Conservation (phyloP, 169 alveolate species). For the Plasmodium sp. region DNA sequence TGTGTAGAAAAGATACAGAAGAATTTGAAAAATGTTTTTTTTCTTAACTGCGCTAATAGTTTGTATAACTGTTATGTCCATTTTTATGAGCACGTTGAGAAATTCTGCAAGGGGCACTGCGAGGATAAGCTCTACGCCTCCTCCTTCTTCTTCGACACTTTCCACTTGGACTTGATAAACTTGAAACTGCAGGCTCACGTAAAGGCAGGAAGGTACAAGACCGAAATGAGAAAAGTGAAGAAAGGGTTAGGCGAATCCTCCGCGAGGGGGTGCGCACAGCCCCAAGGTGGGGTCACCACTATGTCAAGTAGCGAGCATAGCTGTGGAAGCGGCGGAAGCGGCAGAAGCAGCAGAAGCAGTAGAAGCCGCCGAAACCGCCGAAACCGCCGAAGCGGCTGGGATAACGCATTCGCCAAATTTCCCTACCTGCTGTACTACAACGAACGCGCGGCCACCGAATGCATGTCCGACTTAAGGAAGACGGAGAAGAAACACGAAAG, state of each 20-base stretch:
- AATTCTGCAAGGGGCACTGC: slow-evolving; percentile 32
- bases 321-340: not conserved
- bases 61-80: slow-evolving; percentile 33
- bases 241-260: not conserved
- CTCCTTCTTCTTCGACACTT: slow-evolving; percentile 42
- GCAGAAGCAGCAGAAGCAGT: no score
- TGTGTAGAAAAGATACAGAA: slow-evolving; percentile 53
- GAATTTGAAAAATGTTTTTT: slow-evolving; percentile 23
- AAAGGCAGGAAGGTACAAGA: not conserved
- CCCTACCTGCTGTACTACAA: slow-evolving; percentile 1
- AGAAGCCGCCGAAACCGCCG: not conserved
- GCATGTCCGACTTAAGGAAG: not conserved
- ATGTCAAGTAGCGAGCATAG: not conserved
- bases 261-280: not conserved
- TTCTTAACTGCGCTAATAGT: slow-evolving; percentile 62
- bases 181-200: slow-evolving; percentile 28
- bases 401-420: not conserved
- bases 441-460: slow-evolving; percentile 4
- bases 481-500: slow-evolving; percentile 23
- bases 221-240: not conserved
- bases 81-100: slow-evolving; percentile 46
- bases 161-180: slow-evolving; percentile 28
- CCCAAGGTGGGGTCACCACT: not conserved
- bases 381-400: not conserved
- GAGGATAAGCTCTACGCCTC: slow-evolving; percentile 20